phyloP scores from a whole-genome alignment of 805 yeast genomes.

The Priceomyces haplophilus region DNA sequence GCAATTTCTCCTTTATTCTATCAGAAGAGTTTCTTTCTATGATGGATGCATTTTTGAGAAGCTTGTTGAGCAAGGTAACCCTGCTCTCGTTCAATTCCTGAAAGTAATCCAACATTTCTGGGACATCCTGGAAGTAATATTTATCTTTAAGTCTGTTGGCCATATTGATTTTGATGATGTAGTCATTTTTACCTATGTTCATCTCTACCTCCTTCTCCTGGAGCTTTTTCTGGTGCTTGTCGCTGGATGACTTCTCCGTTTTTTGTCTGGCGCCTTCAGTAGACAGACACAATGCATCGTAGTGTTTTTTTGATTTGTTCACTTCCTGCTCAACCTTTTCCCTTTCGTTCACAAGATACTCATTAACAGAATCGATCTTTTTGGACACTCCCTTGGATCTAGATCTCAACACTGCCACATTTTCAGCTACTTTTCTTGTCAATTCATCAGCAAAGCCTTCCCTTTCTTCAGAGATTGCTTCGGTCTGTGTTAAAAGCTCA shows the following conservation, averaged over 20 bases:
- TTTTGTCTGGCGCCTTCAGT: constrained; percentile 82
- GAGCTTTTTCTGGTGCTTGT: constrained; percentile 51
- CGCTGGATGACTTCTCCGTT: constrained; percentile 53
- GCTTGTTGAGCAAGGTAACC: constrained; percentile 64
- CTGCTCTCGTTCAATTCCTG: constrained; percentile 83
- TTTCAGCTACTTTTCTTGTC: constrained; percentile 56
- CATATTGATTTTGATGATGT: constrained; percentile 73
- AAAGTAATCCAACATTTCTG: constrained; percentile 79
- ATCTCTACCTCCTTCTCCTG: constrained; percentile 69
- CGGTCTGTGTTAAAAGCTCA: constrained; percentile 81
- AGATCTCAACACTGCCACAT: constrained; percentile 50
- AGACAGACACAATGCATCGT: constrained; percentile 73
- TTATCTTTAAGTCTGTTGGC: constrained; percentile 93
- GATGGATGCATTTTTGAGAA: constrained; percentile 58
- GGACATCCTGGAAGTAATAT: constrained; percentile 87
- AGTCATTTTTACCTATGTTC: constrained; percentile 84
- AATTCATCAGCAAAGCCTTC: constrained; percentile 57
- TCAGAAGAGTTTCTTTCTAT: constrained; percentile 53
- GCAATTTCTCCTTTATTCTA: constrained; percentile 48
- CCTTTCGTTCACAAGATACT: constrained; percentile 48
- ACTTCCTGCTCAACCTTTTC: constrained; percentile 54
- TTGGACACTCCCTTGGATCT: constrained; percentile 54
- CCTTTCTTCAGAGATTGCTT: constrained; percentile 68
- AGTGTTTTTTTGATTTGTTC: constrained; percentile 64
- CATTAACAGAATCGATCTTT: constrained; percentile 57